A percentile compares a stretch with the other conserved stretches of the same genome.
These are phyloP conservation scores for Gelatoporia subvermispora DNA, from an alignment of 768 basidiomycete species.

Conservation along the genomic window DNA sequence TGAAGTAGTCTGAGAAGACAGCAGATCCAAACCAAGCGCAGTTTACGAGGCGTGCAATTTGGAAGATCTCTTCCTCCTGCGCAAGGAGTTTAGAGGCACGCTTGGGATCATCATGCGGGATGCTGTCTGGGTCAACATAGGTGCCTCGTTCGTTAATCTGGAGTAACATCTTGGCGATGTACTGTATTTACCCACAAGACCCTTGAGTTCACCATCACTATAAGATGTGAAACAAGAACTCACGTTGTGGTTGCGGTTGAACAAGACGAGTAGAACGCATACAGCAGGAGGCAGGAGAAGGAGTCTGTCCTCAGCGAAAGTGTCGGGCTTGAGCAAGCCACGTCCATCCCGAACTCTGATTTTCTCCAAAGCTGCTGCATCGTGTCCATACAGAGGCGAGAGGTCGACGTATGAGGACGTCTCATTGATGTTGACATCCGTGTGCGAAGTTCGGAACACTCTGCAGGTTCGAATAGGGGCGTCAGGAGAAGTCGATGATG, in stretches of 20 bases:
- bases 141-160: constrained; percentile 77
- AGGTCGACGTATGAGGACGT: constrained; percentile 87
- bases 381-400: constrained; percentile 76
- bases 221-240: constrained; percentile 18
- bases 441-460: constrained; percentile 79
- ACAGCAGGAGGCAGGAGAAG: constrained; percentile 76
- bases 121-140: constrained; percentile 49
- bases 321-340: constrained; percentile 63
- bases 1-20: constrained; percentile 84
- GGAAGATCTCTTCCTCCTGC: constrained; percentile 63
- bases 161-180: constrained; percentile 70
- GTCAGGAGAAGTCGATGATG: not conserved
- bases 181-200: constrained; percentile 38
- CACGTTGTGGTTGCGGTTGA: constrained; percentile 87
- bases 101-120: constrained; percentile 25
- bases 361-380: constrained; percentile 53
- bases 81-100: constrained; percentile 28
- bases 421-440: constrained; percentile 65
- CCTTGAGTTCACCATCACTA: too few species aligned
- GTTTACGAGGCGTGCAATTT: constrained; percentile 73
- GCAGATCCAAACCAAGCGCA: constrained; percentile 75
- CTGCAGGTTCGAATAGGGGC: constrained; percentile 30
- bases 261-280: constrained; percentile 73
- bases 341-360: constrained; percentile 56
- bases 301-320: constrained; percentile 75